These are phyloP conservation scores for Xylaria longipes DNA, from an alignment of 495 filamentous ascomycete species.

Conservation along the genomic window DNA sequence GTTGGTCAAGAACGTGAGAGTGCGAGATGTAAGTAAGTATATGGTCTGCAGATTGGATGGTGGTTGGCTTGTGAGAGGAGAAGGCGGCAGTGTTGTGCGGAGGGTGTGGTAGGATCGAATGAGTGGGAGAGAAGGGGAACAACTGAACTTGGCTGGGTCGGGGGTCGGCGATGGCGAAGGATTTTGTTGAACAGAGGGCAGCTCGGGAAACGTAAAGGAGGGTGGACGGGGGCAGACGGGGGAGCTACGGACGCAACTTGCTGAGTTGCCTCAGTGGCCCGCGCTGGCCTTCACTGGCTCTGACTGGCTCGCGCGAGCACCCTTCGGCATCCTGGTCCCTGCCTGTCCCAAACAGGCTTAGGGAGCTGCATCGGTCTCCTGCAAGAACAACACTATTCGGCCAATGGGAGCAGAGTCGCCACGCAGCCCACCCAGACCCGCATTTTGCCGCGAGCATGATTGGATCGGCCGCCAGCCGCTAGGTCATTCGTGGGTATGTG, in stretches of 20 bases:
- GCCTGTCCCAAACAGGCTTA: conserved; percentile 13
- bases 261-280: conserved; percentile 28
- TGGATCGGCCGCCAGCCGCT: conserved; percentile 17
- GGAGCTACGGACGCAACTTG: conserved; percentile 18
- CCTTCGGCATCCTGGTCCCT: conserved; percentile 19
- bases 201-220: conserved; percentile 25
- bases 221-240: conserved; percentile 19
- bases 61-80: conserved; percentile 39
- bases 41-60: conserved; percentile 30
- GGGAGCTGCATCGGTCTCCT: conserved; percentile 5
- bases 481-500: conserved; percentile 20
- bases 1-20: conserved; percentile 11
- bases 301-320: conserved; percentile 20
- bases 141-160: conserved; percentile 36
- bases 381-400: conserved; percentile 20
- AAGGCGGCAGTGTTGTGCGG: conserved; percentile 38
- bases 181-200: conserved; percentile 42
- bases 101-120: conserved; percentile 49
- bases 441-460: background rate
- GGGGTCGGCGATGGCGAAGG: conserved; percentile 45
- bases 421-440: conserved; percentile 13
- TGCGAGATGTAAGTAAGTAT: conserved; percentile 23
- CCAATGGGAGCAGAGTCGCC: conserved; percentile 23
- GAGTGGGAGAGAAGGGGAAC: conserved; percentile 38
- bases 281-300: conserved; percentile 1